Percentiles rank a stretch among this genome's conserved stretches.
Evolutionary conservation across 208 protist genomes (phyloP).

Genomic region (Strigomonas oncopelti): DNA sequence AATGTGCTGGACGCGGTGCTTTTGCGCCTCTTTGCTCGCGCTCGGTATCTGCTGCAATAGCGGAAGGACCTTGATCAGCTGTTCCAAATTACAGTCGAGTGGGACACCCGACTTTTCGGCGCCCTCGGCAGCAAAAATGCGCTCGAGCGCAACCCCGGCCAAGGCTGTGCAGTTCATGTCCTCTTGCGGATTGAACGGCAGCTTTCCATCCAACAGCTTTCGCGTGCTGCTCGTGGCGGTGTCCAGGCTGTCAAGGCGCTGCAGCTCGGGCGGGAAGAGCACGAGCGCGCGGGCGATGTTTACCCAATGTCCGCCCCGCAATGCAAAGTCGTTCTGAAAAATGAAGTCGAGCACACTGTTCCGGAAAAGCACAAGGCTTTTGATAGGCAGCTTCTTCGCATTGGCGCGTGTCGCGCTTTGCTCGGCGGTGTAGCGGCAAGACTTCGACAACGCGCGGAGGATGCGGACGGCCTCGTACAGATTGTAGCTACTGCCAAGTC

Average conservation of each 20-base stretch:
- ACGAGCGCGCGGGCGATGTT: slow-evolving; percentile 73
- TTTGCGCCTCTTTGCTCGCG: neutral
- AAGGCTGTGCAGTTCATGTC: slow-evolving; percentile 20
- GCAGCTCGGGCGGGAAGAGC: slow-evolving; percentile 53
- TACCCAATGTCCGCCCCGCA: slow-evolving; percentile 80
- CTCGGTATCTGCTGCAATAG: slow-evolving; percentile 30
- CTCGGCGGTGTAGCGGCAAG: slow-evolving; percentile 53
- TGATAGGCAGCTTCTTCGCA: slow-evolving; percentile 27
- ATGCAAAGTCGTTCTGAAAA: slow-evolving; percentile 48
- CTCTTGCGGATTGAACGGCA: neutral
- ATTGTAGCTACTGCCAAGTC: slow-evolving; percentile 27
- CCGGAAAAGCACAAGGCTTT: slow-evolving; percentile 61
- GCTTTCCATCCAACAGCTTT: neutral
- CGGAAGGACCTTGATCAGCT: slow-evolving; percentile 43
- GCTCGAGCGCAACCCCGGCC: slow-evolving; percentile 14
- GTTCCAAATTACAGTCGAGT: slow-evolving; percentile 20
- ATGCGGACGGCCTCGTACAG: slow-evolving; percentile 77
- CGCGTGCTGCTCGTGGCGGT: neutral
- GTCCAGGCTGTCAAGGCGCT: slow-evolving; percentile 7
- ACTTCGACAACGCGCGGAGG: slow-evolving; percentile 74
- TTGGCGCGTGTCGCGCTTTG: slow-evolving; percentile 2
- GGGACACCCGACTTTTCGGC: neutral
- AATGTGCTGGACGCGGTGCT: neutral
- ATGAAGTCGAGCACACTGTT: slow-evolving; percentile 63
- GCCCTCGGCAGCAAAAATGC: slow-evolving; percentile 16